Conservation (phyloP, 306 rosid genomes). For the Vigna nakashimae region DNA sequence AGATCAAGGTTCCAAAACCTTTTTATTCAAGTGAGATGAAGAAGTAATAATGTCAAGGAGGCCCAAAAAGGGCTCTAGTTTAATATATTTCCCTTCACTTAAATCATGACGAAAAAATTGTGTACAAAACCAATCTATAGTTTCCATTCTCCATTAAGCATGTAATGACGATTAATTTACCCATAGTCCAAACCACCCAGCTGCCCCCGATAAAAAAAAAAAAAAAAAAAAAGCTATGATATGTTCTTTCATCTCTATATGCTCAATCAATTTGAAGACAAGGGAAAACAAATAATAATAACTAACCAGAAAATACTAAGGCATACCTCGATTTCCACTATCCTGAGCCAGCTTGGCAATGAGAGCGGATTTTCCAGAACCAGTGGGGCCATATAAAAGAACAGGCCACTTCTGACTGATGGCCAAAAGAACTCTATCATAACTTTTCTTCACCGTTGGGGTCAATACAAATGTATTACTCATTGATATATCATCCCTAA, state of each 20-base stretch:
- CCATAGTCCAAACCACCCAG: neutral
- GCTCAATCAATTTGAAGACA: constrained; percentile 33
- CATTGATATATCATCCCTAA: constrained; percentile 56
- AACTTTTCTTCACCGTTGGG: constrained; percentile 67
- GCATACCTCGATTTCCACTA: constrained; percentile 59
- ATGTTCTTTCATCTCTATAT: constrained; percentile 21
- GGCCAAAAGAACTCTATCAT: constrained; percentile 73
- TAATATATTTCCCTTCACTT: neutral
- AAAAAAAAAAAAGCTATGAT: neutral
- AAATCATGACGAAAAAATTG: neutral
- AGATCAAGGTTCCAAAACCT: neutral
- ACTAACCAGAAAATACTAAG: neutral
- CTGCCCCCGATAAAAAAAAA: no score
- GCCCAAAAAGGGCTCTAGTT: neutral
- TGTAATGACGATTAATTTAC: constrained; percentile 4
- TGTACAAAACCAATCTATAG: neutral
- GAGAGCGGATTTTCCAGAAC: constrained; percentile 90
- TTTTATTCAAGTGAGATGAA: neutral
- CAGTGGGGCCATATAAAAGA: constrained; percentile 84
- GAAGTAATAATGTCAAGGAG: neutral
- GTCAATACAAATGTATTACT: constrained; percentile 66
- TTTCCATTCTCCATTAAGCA: constrained; percentile 15
- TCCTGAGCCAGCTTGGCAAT: constrained; percentile 72
- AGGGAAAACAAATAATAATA: neutral
- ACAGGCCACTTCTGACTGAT: constrained; percentile 88